These are phyloP conservation scores for Beauveria caledonica DNA, from an alignment of 2,329 filamentous ascomycete species.

Conservation along the genomic window DNA sequence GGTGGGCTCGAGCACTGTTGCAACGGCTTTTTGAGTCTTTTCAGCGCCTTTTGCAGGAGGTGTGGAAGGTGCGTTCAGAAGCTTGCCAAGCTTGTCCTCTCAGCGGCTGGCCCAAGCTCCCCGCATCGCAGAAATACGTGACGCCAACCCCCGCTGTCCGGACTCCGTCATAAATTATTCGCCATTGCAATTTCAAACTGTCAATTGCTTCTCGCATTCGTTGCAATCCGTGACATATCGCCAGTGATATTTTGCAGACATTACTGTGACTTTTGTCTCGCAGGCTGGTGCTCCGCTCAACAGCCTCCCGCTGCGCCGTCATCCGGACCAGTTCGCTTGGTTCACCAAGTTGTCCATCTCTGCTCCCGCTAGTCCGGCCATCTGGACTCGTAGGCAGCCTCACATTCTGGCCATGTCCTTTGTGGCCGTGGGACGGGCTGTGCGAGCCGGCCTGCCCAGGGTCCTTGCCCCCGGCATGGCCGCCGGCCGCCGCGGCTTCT, in stretches of 20 bases:
- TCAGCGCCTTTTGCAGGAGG: background rate
- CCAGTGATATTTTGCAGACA: background rate
- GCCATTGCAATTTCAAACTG: background rate
- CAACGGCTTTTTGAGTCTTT: background rate
- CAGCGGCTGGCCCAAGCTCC: conserved; percentile 19
- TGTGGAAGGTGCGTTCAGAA: no score
- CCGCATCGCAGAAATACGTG: conserved; percentile 10
- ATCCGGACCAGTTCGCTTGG: background rate
- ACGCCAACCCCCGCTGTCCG: conserved; percentile 7
- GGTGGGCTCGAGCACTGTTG: background rate
- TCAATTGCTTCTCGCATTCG: background rate
- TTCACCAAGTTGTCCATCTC: conserved; percentile 2
- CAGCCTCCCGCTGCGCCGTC: background rate
- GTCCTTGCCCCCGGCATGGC: conserved; percentile 23
- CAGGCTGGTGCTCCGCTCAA: background rate
- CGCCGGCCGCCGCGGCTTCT: conserved; percentile 40
- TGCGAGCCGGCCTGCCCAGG: conserved; percentile 32
- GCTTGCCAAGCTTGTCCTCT: background rate
- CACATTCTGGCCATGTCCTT: conserved; percentile 31
- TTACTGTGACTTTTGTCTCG: background rate
- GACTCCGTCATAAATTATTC: background rate
- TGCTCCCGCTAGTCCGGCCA: conserved; percentile 8
- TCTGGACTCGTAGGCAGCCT: background rate
- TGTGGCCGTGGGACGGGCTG: conserved; percentile 33
- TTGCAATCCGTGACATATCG: background rate